These are phyloP conservation scores for Thalassiosira ordinaria DNA, from an alignment of 352 stramenopile genomes.

Conservation along the genomic window DNA sequence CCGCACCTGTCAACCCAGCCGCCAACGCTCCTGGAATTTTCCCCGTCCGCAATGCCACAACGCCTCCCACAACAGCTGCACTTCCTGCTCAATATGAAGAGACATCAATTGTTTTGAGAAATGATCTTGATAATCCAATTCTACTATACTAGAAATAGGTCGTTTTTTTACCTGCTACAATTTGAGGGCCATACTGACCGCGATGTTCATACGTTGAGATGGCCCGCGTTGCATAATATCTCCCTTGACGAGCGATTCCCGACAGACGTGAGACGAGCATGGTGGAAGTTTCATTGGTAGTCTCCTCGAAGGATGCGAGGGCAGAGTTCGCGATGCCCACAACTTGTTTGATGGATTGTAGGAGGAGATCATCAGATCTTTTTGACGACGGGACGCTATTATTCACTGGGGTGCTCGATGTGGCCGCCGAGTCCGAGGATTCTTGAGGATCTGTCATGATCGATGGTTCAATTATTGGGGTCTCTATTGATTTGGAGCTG, in stretches of 20 bases:
- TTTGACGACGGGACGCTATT: no score
- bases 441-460: no score
- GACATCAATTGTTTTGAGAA: no score
- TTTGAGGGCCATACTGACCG: conserved; percentile 40
- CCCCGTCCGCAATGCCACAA: conserved; percentile 36
- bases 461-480: no score
- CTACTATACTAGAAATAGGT: no score
- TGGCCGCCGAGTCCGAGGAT: no score
- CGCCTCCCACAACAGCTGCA: conserved; percentile 35
- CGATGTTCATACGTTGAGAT: conserved; percentile 39
- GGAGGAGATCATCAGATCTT: no score
- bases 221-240: conserved; percentile 16
- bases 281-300: conserved; percentile 23
- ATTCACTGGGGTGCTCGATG: no score
- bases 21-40: conserved; percentile 35
- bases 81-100: no score
- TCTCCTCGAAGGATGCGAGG: conserved; percentile 39
- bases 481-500: no score
- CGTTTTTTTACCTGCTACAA: conserved; percentile 36
- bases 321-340: conserved; percentile 35
- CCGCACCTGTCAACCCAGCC: conserved; percentile 21
- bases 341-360: conserved; percentile 35
- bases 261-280: conserved; percentile 33
- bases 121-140: no score
- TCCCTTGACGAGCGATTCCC: conserved; percentile 19